Evolutionary conservation across 78 protist species (phyloP), one percentile per base, ranked within the genome.

Genomic region (Guillardia theta): DNA sequence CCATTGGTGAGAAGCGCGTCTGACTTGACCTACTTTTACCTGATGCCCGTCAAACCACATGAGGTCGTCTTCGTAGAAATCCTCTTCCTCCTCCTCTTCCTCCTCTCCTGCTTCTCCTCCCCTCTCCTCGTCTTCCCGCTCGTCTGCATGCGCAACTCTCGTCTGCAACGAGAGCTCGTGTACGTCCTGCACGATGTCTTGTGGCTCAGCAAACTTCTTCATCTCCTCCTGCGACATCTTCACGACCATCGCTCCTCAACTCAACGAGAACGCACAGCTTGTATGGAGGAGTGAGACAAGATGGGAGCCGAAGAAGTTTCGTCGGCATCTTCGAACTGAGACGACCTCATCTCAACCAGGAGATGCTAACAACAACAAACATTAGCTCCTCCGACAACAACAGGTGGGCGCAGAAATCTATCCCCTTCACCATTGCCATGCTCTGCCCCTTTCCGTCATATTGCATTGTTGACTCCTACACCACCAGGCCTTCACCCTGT

Each of bases 21-120:
- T 1, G 70, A 6, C n/a, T n/a, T n/a, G n/a, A n/a, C n/a, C 4
- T 24, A 58, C 27, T 24, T 6, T 58, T 37, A 15, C 48, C 48
- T 78, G 53, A 43, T 78, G 90, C 48, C 90, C 90, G 39, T 78
- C 90, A 30, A 78, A 78, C 50, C 90, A 78, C 41, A 70, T 33
- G 46, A 70, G 41, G 50, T 37, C 90, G 8, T 78, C 90, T n/a
- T 43, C 53, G 6, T 36, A 12, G 43, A 21, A 43, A 43, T 78
- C 90, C 41, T 78, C 90, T n/a, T 43, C 48, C 1, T 78, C 18
- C 41, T 78, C 90, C 4, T 78, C 90, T 1, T 78, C 90, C 1
- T 78, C 90, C 83, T 70, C 83, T 24, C 70, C 70, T 58, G 27
- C 70, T 0, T 58, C 70, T 30, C 2, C 27, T 30, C 70, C 2